These are phyloP conservation scores for Taiwanofungus camphoratus DNA, from an alignment of 1,284 basidiomycete species.

Conservation along the genomic window DNA sequence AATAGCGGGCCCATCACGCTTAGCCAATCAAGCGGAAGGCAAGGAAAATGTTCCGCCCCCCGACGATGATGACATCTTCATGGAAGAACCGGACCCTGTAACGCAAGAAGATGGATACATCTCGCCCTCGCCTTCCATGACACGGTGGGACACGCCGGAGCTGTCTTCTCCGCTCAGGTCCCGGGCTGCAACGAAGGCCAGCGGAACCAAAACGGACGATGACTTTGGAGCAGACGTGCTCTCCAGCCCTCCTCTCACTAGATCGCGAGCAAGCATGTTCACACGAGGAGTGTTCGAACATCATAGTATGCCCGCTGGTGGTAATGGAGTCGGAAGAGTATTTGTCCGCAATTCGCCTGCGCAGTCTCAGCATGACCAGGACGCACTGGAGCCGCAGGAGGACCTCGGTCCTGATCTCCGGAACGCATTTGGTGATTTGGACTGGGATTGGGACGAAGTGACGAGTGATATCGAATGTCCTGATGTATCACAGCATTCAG, in stretches of 20 bases:
- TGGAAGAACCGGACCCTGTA: constrained; percentile 38
- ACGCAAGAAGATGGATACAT: constrained; percentile 75
- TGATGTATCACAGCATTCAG: constrained; percentile 28
- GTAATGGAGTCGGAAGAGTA: constrained; percentile 18
- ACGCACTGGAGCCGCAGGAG: constrained; percentile 9
- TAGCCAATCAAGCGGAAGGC: constrained; percentile 24
- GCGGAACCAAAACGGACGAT: constrained; percentile 23
- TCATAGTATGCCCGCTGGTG: not conserved
- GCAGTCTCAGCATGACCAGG: constrained; percentile 13
- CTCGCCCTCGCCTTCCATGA: constrained; percentile 54
- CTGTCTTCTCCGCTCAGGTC: constrained; percentile 54
- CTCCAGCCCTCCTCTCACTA: constrained; percentile 47
- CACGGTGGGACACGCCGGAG: constrained; percentile 47
- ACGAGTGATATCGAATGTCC: constrained; percentile 44
- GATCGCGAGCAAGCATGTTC: constrained; percentile 7
- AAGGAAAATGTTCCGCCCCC: constrained; percentile 38
- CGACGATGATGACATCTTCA: constrained; percentile 34
- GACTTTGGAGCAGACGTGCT: constrained; percentile 54
- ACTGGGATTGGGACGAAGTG: constrained; percentile 34
- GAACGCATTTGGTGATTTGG: constrained; percentile 35
- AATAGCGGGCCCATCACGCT: constrained; percentile 36
- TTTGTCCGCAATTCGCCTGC: constrained; percentile 35
- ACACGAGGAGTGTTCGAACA: too few relatives aligned
- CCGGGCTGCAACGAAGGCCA: constrained; percentile 8
- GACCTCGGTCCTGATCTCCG: constrained; percentile 40